Evolutionary conservation across 78 protist species (phyloP).

Genomic region (slime mould (Dictyostelium discoideum)): DNA sequence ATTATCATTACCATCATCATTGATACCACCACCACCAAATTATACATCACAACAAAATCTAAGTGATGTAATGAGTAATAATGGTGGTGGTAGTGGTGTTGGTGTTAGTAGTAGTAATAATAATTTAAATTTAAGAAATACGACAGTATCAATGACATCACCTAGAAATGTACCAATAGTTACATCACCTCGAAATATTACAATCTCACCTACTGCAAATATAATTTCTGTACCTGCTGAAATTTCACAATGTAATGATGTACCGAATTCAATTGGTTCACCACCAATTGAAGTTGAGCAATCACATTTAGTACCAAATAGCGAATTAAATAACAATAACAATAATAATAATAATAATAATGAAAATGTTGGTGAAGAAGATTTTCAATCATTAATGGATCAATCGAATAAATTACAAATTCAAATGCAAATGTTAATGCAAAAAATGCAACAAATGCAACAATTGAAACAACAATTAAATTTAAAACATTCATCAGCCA

Average conservation of each 20-base stretch:
- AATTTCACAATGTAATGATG: not conserved
- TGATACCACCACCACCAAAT: not conserved
- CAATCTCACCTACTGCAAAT: not conserved
- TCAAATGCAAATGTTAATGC: not conserved
- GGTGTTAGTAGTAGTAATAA: not conserved
- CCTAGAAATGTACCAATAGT: slow-evolving; percentile 6
- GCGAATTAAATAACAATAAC: not conserved
- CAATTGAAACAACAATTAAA: not conserved
- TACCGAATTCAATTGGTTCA: not conserved
- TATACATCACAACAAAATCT: not conserved
- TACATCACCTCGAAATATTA: not conserved
- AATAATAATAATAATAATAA: not conserved
- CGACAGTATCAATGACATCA: not conserved
- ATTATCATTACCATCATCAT: not conserved
- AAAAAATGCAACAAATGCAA: not conserved
- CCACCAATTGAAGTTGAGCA: not conserved
- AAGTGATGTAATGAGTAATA: not conserved
- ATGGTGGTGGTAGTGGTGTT: not conserved
- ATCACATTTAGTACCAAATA: not conserved
- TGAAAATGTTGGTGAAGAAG: not conserved
- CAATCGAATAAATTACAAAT: not conserved
- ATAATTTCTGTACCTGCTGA: not conserved
- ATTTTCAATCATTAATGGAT: slow-evolving; percentile 13
- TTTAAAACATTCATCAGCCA: not conserved
- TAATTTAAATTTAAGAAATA: slow-evolving; percentile 1